Evolutionary conservation across 345 rosid species (phyloP).

Genomic region (Geranium rotundifolium): DNA sequence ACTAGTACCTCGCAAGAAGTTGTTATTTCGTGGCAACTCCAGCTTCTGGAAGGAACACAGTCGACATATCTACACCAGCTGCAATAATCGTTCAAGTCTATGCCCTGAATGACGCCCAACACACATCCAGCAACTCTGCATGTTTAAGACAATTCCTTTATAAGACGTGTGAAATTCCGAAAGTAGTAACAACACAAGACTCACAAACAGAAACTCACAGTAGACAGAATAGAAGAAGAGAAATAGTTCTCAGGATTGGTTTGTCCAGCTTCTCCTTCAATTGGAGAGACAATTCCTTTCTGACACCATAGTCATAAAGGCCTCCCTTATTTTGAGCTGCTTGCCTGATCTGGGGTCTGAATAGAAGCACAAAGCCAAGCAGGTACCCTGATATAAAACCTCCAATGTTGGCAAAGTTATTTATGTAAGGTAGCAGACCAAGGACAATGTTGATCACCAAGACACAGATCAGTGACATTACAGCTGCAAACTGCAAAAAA

Average conservation of each 20-base stretch:
- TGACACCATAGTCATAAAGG: conserved; percentile 30
- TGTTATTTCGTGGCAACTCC: conserved; percentile 68
- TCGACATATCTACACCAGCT: conserved; percentile 58
- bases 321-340: conserved; percentile 34
- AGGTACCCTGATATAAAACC: conserved; percentile 67
- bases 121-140: conserved; percentile 46
- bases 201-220: conserved; percentile 39
- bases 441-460: conserved; percentile 39
- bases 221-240: conserved; percentile 37
- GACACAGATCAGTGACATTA: conserved; percentile 34
- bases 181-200: conserved; percentile 2
- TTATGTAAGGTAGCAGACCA: conserved; percentile 64
- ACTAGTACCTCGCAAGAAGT: conserved; percentile 53
- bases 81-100: conserved; percentile 52
- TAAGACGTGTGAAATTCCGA: not conserved
- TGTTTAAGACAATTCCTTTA: conserved; percentile 4
- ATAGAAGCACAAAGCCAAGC: conserved; percentile 58
- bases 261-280: conserved; percentile 56
- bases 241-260: conserved; percentile 49
- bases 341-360: conserved; percentile 45
- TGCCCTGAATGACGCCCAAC: conserved; percentile 30
- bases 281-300: conserved; percentile 20
- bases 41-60: conserved; percentile 50
- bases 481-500: conserved; percentile 52
- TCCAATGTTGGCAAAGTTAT: conserved; percentile 66